These are phyloP conservation scores for Brassica carinata DNA, from an alignment of 345 rosid genomes.

Conservation along the genomic window DNA sequence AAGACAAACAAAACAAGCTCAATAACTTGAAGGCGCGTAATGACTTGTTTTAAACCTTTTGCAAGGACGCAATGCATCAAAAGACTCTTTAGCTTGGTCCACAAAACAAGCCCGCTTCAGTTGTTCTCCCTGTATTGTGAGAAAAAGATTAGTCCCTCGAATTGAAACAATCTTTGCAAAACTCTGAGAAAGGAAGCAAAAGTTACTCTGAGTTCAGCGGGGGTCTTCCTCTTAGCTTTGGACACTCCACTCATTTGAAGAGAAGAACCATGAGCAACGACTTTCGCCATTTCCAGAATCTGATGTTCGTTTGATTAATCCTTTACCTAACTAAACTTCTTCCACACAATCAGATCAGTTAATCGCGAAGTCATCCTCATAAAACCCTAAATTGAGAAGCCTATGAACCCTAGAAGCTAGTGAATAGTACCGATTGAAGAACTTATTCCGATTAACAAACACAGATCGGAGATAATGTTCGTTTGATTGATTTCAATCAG, in stretches of 20 bases:
- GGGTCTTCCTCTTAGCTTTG: constrained; percentile 74
- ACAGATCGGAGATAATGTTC: not conserved
- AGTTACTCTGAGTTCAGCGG: constrained; percentile 79
- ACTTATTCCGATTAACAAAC: no score
- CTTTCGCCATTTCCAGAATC: constrained; percentile 57
- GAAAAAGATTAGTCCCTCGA: not conserved
- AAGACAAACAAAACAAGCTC: not conserved
- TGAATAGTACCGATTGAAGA: not conserved
- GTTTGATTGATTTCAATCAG: constrained; percentile 10
- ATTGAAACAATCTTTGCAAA: not conserved
- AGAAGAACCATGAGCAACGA: constrained; percentile 59
- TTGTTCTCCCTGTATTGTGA: constrained; percentile 63
- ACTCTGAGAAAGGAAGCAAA: not conserved
- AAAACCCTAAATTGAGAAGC: not conserved
- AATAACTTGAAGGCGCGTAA: not conserved
- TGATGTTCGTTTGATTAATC: constrained; percentile 23
- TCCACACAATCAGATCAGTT: not conserved
- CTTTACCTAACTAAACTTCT: constrained; percentile 11
- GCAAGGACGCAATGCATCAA: constrained; percentile 44
- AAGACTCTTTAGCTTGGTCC: constrained; percentile 62
- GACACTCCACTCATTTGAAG: constrained; percentile 52
- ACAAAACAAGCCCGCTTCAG: constrained; percentile 50
- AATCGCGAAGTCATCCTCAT: not conserved
- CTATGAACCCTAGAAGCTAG: not conserved
- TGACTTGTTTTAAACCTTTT: constrained; percentile 44